Conservation (phyloP, 2,329 filamentous ascomycete species). For the Fusarium mundagurra region DNA sequence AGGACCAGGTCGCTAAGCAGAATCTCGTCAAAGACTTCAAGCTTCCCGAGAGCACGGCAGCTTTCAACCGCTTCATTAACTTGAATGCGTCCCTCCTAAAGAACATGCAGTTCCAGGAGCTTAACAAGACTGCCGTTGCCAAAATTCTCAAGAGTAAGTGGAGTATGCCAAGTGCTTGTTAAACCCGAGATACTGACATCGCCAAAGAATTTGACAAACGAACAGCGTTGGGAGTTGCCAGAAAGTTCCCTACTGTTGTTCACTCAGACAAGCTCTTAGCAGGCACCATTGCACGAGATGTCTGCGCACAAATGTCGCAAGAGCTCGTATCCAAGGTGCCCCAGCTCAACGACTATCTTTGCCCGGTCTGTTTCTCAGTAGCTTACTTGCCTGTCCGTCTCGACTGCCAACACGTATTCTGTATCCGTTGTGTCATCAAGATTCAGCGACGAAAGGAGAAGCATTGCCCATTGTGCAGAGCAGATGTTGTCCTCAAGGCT, state of each 20-base stretch:
- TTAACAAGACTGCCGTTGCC: constrained; percentile 78
- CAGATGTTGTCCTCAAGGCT: constrained; percentile 75
- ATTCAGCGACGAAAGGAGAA: constrained; percentile 76
- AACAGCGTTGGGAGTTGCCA: constrained; percentile 76
- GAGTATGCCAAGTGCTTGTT: background rate
- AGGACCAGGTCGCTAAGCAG: constrained; percentile 70
- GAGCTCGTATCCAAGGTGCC: constrained; percentile 79
- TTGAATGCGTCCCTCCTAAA: constrained; percentile 82
- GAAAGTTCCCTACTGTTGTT: constrained; percentile 68
- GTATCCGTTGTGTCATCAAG: constrained; percentile 83
- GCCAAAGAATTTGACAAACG: constrained; percentile 84
- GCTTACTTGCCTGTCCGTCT: constrained; percentile 85
- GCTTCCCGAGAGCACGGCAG: constrained; percentile 69
- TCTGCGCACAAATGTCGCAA: constrained; percentile 78
- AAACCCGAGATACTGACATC: constrained; percentile 14
- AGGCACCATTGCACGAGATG: constrained; percentile 75
- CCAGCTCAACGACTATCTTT: constrained; percentile 85
- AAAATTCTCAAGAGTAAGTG: constrained; percentile 86
- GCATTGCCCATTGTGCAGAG: constrained; percentile 80
- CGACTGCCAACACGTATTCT: constrained; percentile 80
- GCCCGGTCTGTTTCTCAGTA: constrained; percentile 81
- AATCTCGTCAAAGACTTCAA: constrained; percentile 71
- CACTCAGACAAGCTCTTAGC: constrained; percentile 69
- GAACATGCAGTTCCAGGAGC: constrained; percentile 83
- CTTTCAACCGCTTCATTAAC: constrained; percentile 74